Base-by-base conservation (phyloP, 192 early-diverging fungal species). In the Backusella luteola region DNA sequence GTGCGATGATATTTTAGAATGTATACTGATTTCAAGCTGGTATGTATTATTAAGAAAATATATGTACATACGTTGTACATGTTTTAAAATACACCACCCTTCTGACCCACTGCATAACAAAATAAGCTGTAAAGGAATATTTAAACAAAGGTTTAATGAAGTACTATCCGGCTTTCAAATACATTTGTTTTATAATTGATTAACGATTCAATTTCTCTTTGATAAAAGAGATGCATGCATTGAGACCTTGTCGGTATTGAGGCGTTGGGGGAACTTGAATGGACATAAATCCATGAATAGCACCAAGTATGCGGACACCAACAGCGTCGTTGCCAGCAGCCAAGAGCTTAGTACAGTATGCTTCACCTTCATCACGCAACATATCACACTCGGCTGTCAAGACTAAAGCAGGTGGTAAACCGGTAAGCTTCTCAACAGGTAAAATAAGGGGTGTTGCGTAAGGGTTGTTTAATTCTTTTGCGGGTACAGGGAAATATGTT, bases 321-420 rank as follows among this genome's bases (percentile, higher is more conserved):
- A 71, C 72, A 41, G 46, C 66, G 6, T 72, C 34, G 6, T 73
- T 71, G 15, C 71, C 77, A 5, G 77, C 77, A 21, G 49, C 1
- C 12, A 72, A 29, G 29, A 78, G 49, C 0, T 67, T 72, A 32
- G 23, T 23, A 21, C n/a, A 26, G 39, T 73, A 78, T 1, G 59
- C 69, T 36, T 78, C 77, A 67, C 77, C 77, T 29, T 73, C 77
- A 36, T 78, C 77, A 12, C 77, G 52, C 4, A 78, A 63, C 1
- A 78, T 71, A 52, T 78, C 77, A 34, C 56, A 66, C 38, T 78
- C 77, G 44, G 53, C 71, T 1, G 77, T 78, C 5, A 78, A 32
- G 3, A 78, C 46, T 7, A 78, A 67, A n/a, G 77, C 77, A 21
- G 36, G 53, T 1, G 77, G 71, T 7, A 78, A 49, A 0, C 71